These are phyloP conservation scores for Cryptosporidium baileyi DNA, from an alignment of 169 alveolate genomes.

Conservation along the genomic window DNA sequence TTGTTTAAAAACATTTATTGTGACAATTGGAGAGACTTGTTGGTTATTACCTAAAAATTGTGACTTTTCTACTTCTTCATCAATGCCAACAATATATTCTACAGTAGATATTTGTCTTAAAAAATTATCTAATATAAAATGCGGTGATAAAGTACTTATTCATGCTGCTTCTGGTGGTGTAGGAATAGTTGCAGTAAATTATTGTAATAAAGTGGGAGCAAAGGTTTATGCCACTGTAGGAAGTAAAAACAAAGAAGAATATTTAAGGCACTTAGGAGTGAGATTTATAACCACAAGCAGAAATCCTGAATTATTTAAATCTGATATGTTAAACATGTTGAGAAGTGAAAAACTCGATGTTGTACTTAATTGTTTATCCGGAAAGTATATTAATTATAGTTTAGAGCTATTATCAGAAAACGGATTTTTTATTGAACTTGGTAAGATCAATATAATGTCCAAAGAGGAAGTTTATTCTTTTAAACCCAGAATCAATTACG, in stretches of 20 bases:
- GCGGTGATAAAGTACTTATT: slow-evolving; percentile 46
- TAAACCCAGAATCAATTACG: slow-evolving; percentile 46
- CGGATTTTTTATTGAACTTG: slow-evolving; percentile 64
- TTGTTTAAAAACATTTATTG: slow-evolving; percentile 56
- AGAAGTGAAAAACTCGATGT: slow-evolving; percentile 34
- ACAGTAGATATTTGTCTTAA: slow-evolving; percentile 59
- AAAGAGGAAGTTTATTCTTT: not conserved
- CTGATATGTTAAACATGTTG: slow-evolving; percentile 23
- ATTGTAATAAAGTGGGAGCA: slow-evolving; percentile 59
- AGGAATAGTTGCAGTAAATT: slow-evolving; percentile 65
- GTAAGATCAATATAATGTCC: slow-evolving; percentile 47
- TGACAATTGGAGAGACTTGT: slow-evolving; percentile 57
- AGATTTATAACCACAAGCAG: slow-evolving; percentile 44
- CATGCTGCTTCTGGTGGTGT: slow-evolving; percentile 72
- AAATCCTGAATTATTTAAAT: slow-evolving; percentile 35
- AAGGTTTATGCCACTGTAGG: slow-evolving; percentile 63
- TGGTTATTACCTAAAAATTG: slow-evolving; percentile 42
- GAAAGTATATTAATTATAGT: slow-evolving; percentile 47
- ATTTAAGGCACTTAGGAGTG: slow-evolving; percentile 63
- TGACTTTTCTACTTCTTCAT: slow-evolving; percentile 25
- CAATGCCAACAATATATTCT: slow-evolving; percentile 58
- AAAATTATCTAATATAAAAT: slow-evolving; percentile 23
- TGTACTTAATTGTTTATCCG: slow-evolving; percentile 59
- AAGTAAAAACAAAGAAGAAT: slow-evolving; percentile 43
- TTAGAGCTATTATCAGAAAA: slow-evolving; percentile 18